phyloP scores from a whole-genome alignment of 2,329 filamentous ascomycete species.

The Alternaria ventricosa region DNA sequence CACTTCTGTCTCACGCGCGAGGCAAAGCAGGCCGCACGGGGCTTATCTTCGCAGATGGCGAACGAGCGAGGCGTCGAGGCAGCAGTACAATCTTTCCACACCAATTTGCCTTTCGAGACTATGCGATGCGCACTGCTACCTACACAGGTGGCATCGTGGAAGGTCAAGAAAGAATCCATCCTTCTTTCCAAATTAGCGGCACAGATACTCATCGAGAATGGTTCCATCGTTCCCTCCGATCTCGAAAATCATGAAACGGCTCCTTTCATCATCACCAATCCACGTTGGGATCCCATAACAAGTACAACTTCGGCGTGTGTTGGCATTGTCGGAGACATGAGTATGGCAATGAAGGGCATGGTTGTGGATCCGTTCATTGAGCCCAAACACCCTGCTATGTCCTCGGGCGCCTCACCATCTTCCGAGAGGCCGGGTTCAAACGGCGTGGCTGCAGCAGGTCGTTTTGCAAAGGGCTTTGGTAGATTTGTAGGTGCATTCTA shows the following conservation, averaged over 20 bases:
- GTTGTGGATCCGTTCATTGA: conserved; percentile 38
- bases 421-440: neutral
- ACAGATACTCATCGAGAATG: conserved; percentile 28
- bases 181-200: conserved; percentile 33
- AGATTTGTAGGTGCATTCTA: conserved; percentile 23
- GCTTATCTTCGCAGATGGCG: conserved; percentile 30
- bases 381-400: conserved; percentile 6
- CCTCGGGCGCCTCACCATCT: neutral
- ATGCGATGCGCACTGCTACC: conserved; percentile 30
- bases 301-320: conserved; percentile 65
- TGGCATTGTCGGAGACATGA: conserved; percentile 61
- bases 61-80: conserved; percentile 30
- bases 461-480: conserved; percentile 25
- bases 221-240: conserved; percentile 20
- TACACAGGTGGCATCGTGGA: conserved; percentile 31
- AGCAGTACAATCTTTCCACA: conserved; percentile 36
- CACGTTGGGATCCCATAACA: conserved; percentile 68
- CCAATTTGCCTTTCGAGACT: conserved; percentile 33
- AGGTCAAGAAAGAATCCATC: conserved; percentile 22
- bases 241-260: conserved; percentile 30
- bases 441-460: conserved; percentile 9
- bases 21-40: conserved; percentile 19
- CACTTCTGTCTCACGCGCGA: conserved; percentile 26
- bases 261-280: conserved; percentile 41
- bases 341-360: conserved; percentile 65